Conservation (phyloP, 2,329 filamentous ascomycete genomes). For the Magnaporthales sp. region DNA sequence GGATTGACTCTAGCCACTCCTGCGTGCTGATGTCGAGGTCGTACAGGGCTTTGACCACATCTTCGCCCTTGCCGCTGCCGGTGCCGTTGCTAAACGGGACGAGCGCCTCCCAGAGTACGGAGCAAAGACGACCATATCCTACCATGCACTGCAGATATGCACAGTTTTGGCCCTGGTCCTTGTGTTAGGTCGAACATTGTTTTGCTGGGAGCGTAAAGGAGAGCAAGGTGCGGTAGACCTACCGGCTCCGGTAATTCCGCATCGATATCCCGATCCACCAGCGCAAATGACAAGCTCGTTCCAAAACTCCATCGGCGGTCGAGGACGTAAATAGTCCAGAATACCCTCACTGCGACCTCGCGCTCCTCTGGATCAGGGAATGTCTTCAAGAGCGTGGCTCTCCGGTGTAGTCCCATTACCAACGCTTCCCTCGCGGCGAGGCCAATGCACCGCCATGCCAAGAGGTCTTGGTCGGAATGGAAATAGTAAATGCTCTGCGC, state of each 20-base stretch:
- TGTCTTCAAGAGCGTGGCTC: constrained; percentile 29
- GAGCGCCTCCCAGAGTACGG: constrained; percentile 36
- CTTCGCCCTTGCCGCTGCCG: constrained; percentile 13
- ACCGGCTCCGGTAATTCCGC: constrained; percentile 35
- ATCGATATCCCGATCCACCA: constrained; percentile 40
- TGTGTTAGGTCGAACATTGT: constrained; percentile 73
- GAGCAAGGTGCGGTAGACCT: constrained; percentile 25
- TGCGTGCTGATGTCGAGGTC: constrained; percentile 32
- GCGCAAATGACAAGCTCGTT: constrained; percentile 37
- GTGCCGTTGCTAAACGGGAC: constrained; percentile 24
- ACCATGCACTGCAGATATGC: constrained; percentile 37
- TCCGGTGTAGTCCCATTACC: constrained; percentile 39
- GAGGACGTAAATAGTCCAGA: constrained; percentile 43
- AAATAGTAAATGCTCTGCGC: constrained; percentile 29
- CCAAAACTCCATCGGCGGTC: constrained; percentile 44
- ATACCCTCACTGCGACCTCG: constrained; percentile 26
- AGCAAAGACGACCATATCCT: constrained; percentile 34
- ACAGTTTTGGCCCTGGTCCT: constrained; percentile 30
- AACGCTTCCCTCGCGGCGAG: constrained; percentile 35
- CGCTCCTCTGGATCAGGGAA: constrained; percentile 21
- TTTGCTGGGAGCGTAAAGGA: too few relatives aligned
- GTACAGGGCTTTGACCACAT: constrained; percentile 27
- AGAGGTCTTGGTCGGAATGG: constrained; percentile 38
- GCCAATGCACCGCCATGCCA: constrained; percentile 38
- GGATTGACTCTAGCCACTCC: constrained; percentile 36